These are phyloP conservation scores for Carex littledalei DNA, from an alignment of 176 grass and related monocot genomes.

Conservation along the genomic window DNA sequence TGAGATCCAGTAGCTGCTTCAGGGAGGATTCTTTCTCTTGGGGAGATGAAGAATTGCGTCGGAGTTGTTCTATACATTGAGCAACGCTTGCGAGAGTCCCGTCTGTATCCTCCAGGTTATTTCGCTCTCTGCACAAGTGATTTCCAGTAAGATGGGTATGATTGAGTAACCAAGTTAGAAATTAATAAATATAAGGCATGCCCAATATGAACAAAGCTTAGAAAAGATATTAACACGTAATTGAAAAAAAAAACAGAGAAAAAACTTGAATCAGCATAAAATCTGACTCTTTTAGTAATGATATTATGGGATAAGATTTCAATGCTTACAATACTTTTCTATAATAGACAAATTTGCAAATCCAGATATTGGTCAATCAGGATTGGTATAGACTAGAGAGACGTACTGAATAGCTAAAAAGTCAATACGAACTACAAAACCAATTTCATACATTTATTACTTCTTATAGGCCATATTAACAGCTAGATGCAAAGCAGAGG, in stretches of 20 bases:
- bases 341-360: not conserved
- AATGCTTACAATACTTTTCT: not conserved
- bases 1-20: slow-evolving; percentile 86
- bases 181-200: not conserved
- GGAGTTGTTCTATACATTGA: slow-evolving; percentile 84
- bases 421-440: not conserved
- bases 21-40: slow-evolving; percentile 84
- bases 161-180: slow-evolving; percentile 7
- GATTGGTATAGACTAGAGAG: not conserved
- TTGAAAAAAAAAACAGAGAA: not conserved
- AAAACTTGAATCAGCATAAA: not conserved
- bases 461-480: not conserved
- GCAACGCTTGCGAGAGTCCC: slow-evolving; percentile 87
- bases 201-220: not conserved
- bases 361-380: not conserved
- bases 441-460: not conserved
- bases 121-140: slow-evolving; percentile 48
- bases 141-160: slow-evolving; percentile 1
- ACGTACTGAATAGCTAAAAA: not conserved
- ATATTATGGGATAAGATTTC: not conserved
- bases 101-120: slow-evolving; percentile 66
- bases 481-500: not conserved
- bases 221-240: not conserved
- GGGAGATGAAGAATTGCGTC: slow-evolving; percentile 59
- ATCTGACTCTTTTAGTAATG: not conserved